Evolutionary conservation across 345 rosid species (phyloP).

Genomic region (Euphorbia tirucalli): DNA sequence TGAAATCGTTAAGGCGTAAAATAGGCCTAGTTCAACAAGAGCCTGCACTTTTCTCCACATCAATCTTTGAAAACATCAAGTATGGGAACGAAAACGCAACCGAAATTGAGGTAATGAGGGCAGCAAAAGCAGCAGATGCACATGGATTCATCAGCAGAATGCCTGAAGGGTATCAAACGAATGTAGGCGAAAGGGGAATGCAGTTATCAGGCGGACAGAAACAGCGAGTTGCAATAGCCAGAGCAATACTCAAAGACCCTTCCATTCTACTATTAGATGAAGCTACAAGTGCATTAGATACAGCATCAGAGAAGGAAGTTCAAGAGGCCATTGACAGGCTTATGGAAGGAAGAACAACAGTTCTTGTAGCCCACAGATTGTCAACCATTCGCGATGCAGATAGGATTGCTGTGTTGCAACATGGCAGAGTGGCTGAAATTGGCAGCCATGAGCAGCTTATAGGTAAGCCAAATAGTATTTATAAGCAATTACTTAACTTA

Average conservation of each 20-base stretch:
- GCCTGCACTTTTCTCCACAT: slow-evolving; percentile 71
- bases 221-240: slow-evolving; percentile 80
- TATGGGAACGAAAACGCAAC: slow-evolving; percentile 67
- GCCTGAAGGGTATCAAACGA: slow-evolving; percentile 70
- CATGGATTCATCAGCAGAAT: slow-evolving; percentile 71
- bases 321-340: slow-evolving; percentile 76
- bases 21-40: slow-evolving; percentile 82
- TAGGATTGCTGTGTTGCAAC: slow-evolving; percentile 55
- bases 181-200: slow-evolving; percentile 73
- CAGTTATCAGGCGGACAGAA: slow-evolving; percentile 90
- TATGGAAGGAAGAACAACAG: slow-evolving; percentile 69
- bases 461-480: slow-evolving; percentile 42
- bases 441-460: slow-evolving; percentile 71
- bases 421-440: slow-evolving; percentile 64
- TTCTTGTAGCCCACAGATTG: slow-evolving; percentile 76
- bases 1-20: slow-evolving; percentile 56
- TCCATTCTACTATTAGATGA: slow-evolving; percentile 77
- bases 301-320: slow-evolving; percentile 63
- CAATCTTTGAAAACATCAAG: slow-evolving; percentile 68
- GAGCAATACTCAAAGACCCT: slow-evolving; percentile 75
- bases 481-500: slow-evolving; percentile 54
- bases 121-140: slow-evolving; percentile 77
- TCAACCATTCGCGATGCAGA: slow-evolving; percentile 62
- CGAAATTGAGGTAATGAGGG: slow-evolving; percentile 64
- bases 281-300: slow-evolving; percentile 82